These are phyloP conservation scores for Cercospora beticola DNA, from an alignment of 2,329 filamentous ascomycete species.

Conservation along the genomic window DNA sequence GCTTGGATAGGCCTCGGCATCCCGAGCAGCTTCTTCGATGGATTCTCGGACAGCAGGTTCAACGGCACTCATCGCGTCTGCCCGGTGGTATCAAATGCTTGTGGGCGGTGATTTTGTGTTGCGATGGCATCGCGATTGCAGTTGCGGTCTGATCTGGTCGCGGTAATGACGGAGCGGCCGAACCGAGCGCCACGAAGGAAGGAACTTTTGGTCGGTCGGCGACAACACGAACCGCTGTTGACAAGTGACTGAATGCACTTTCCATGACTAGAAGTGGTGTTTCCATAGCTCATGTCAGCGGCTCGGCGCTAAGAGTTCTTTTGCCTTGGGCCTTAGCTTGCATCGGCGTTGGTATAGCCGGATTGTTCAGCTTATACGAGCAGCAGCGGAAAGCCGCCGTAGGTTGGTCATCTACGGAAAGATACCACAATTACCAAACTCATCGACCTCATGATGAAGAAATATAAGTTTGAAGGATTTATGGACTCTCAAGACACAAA, in stretches of 20 bases:
- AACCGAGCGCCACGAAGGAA: neutral
- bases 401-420: neutral
- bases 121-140: neutral
- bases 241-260: neutral
- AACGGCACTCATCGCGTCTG: conserved; percentile 32
- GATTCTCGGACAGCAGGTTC: conserved; percentile 47
- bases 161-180: neutral
- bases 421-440: neutral
- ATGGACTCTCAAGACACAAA: neutral
- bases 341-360: neutral
- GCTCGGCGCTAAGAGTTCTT: neutral
- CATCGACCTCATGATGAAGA: neutral
- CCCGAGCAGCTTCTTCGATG: conserved; percentile 50
- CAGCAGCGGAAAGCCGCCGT: neutral
- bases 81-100: neutral
- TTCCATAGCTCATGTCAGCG: neutral
- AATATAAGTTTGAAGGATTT: neutral
- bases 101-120: neutral
- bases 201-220: neutral
- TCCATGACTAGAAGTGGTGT: neutral
- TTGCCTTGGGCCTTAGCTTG: neutral
- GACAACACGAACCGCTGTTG: neutral
- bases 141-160: neutral
- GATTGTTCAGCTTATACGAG: neutral
- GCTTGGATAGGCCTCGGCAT: conserved; percentile 39